Conservation (phyloP, 179 eudicot species). For the Beta corolliflora region DNA sequence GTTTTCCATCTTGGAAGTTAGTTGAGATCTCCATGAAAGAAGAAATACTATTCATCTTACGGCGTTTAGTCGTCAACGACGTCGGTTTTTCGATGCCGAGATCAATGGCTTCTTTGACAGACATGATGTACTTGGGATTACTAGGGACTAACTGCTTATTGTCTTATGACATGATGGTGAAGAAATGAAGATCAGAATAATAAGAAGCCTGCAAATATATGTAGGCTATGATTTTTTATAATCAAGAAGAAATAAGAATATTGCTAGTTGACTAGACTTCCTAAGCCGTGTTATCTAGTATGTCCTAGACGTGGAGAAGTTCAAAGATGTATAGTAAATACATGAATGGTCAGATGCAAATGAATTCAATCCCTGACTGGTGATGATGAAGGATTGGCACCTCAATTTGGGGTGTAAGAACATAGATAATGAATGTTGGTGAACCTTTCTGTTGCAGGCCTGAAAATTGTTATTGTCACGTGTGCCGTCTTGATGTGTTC, state of each 20-base stretch:
- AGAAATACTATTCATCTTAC: background rate
- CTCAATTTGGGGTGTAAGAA: background rate
- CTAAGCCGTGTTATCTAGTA: background rate
- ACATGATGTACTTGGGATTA: background rate
- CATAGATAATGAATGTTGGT: background rate
- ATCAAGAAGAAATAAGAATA: background rate
- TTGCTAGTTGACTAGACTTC: background rate
- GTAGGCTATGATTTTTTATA: background rate
- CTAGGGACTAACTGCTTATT: background rate
- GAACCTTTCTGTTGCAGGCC: background rate
- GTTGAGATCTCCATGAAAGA: slow-evolving; percentile 8
- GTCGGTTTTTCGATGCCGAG: background rate
- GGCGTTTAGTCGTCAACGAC: background rate
- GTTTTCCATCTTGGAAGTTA: background rate
- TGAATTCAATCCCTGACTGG: too few relatives aligned
- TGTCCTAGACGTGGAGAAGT: background rate
- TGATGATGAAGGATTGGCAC: background rate
- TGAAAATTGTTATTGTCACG: background rate
- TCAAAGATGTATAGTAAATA: too few relatives aligned
- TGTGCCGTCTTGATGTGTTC: background rate
- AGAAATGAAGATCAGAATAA: too few relatives aligned
- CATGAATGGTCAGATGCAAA: too few relatives aligned
- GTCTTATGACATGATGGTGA: background rate
- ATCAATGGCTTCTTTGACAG: slow-evolving; percentile 20
- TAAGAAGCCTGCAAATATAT: too few relatives aligned